phyloP scores from a whole-genome alignment of 1,139 yeast genomes.

The Geotrichum klebahnii region DNA sequence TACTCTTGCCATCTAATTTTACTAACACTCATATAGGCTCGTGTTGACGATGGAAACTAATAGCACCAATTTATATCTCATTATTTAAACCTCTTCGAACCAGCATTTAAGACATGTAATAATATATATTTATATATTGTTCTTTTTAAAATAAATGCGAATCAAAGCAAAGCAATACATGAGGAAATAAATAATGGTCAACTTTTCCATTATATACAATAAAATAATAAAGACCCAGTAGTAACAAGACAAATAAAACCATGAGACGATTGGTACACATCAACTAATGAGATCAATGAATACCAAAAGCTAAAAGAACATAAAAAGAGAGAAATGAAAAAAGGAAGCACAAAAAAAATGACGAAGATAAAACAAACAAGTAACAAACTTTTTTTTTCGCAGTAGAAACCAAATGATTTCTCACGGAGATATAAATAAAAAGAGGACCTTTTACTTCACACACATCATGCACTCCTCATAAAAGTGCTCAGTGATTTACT shows the following conservation, averaged over 20 bases:
- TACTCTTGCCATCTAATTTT: background rate
- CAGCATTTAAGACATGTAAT: no score
- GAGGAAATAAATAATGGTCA: no score
- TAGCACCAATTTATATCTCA: background rate
- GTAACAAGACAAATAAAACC: background rate
- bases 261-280: background rate
- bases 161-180: no score
- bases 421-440: constrained; percentile 18
- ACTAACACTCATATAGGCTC: constrained; percentile 20
- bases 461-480: background rate
- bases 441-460: constrained; percentile 7
- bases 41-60: constrained; percentile 23
- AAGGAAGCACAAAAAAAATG: constrained; percentile 17
- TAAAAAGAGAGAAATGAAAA: constrained; percentile 14
- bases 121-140: no score
- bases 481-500: constrained; percentile 26
- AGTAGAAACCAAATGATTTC: background rate
- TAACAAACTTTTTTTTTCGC: constrained; percentile 13
- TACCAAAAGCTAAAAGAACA: background rate
- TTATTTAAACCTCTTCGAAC: background rate
- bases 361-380: constrained; percentile 4
- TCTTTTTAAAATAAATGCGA: no score
- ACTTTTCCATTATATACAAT: no score
- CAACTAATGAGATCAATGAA: background rate
- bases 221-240: background rate